phyloP scores from a whole-genome alignment of 1,284 basidiomycete species.

The Vanrija humicola region DNA sequence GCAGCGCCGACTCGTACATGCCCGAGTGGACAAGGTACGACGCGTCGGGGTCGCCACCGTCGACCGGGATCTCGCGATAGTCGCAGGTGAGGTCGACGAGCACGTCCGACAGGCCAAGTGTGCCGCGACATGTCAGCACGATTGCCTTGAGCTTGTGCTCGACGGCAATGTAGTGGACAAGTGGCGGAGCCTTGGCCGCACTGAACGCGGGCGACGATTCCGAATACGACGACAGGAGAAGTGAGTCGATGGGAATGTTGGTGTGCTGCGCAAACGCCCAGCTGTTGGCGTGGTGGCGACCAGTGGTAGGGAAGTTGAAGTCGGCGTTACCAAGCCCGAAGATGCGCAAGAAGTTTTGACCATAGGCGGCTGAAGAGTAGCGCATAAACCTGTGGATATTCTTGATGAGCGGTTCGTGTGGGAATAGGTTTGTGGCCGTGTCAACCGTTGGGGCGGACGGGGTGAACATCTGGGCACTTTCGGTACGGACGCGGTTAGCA shows the following conservation, averaged over 20 bases:
- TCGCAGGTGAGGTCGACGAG: slow-evolving; percentile 55
- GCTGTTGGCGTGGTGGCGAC: slow-evolving; percentile 50
- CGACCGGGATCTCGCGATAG: slow-evolving; percentile 49
- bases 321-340: slow-evolving; percentile 51
- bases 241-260: slow-evolving; percentile 51
- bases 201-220: slow-evolving; percentile 35
- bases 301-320: slow-evolving; percentile 52
- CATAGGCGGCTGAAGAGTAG: slow-evolving; percentile 52
- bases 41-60: slow-evolving; percentile 44
- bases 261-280: slow-evolving; percentile 52
- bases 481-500: slow-evolving; percentile 15
- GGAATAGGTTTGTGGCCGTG: slow-evolving; percentile 42
- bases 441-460: slow-evolving; percentile 12
- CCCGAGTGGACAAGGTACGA: slow-evolving; percentile 53
- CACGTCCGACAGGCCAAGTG: slow-evolving; percentile 53
- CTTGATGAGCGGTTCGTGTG: slow-evolving; percentile 48
- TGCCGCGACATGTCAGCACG: slow-evolving; percentile 53
- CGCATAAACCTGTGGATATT: slow-evolving; percentile 54
- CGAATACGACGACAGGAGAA: slow-evolving; percentile 53
- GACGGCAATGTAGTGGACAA: slow-evolving; percentile 52
- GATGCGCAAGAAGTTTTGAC: slow-evolving; percentile 51
- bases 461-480: slow-evolving; percentile 15
- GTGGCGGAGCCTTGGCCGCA: slow-evolving; percentile 46
- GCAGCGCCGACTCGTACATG: slow-evolving; percentile 52
- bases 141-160: slow-evolving; percentile 50